Evolutionary conservation across 1,284 basidiomycete genomes (phyloP).

Genomic region (Cerrena zonata): DNA sequence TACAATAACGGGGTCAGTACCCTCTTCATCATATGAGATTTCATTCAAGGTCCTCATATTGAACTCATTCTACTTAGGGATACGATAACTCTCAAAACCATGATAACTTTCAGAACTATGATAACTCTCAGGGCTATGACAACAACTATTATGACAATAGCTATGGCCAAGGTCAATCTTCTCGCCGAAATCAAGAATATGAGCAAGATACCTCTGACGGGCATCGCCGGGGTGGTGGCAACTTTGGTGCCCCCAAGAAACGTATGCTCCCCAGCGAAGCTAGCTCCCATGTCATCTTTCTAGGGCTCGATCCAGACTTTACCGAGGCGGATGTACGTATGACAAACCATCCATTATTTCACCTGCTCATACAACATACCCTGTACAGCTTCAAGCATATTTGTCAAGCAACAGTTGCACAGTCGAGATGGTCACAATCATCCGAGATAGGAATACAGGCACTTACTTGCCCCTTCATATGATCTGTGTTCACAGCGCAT

Average conservation of each 20-base stretch:
- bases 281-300: slow-evolving; percentile 84
- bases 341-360: slow-evolving; percentile 24
- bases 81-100: not conserved
- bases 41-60: not conserved
- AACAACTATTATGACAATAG: slow-evolving; percentile 34
- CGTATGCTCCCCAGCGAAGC: slow-evolving; percentile 73
- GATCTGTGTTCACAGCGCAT: slow-evolving; percentile 53
- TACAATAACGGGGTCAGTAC: slow-evolving; percentile 67
- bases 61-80: slow-evolving; percentile 5
- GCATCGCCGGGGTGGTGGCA: slow-evolving; percentile 22
- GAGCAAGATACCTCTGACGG: slow-evolving; percentile 28
- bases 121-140: slow-evolving; percentile 40
- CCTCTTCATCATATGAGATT: not conserved
- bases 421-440: slow-evolving; percentile 83
- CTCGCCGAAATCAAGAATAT: slow-evolving; percentile 36
- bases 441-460: slow-evolving; percentile 89
- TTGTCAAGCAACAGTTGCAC: slow-evolving; percentile 67
- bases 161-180: slow-evolving; percentile 25
- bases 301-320: slow-evolving; percentile 84
- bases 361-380: slow-evolving; percentile 24
- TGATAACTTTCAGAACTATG: slow-evolving; percentile 40
- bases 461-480: slow-evolving; percentile 73
- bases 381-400: slow-evolving; percentile 67
- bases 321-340: slow-evolving; percentile 81
- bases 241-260: slow-evolving; percentile 54